Conservation (phyloP, 225 moss, liverwort and hornwort species). For the Thuidium tamariscinum region DNA sequence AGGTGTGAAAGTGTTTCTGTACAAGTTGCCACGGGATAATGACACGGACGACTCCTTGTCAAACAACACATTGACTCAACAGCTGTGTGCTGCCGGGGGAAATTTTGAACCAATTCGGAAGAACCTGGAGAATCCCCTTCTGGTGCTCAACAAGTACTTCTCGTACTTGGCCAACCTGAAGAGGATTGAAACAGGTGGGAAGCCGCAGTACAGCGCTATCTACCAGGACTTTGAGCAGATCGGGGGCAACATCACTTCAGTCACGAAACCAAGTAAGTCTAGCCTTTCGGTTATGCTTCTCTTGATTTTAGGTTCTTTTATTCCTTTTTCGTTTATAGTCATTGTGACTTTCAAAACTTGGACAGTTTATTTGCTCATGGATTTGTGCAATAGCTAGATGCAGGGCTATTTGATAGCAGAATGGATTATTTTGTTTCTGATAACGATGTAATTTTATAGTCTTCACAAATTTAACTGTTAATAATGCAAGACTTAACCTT, state of each 20-base stretch:
- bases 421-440: neutral
- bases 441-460: neutral
- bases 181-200: neutral
- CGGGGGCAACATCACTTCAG: neutral
- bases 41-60: neutral
- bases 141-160: neutral
- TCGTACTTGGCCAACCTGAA: neutral
- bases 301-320: accelerated
- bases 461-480: neutral
- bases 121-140: neutral
- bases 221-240: neutral
- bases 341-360: neutral
- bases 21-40: neutral
- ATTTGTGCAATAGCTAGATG: too few species aligned
- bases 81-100: neutral
- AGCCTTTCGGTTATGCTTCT: neutral
- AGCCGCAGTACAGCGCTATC: neutral
- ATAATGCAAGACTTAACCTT: neutral
- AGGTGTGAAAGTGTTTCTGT: neutral
- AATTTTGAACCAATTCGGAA: neutral
- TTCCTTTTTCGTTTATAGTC: too few species aligned
- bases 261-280: neutral
- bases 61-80: neutral
- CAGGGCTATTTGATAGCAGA: too few species aligned
- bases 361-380: neutral